Base-by-base conservation (phyloP, 192 early-diverging fungal genomes). In the Coemansia biformis region DNA sequence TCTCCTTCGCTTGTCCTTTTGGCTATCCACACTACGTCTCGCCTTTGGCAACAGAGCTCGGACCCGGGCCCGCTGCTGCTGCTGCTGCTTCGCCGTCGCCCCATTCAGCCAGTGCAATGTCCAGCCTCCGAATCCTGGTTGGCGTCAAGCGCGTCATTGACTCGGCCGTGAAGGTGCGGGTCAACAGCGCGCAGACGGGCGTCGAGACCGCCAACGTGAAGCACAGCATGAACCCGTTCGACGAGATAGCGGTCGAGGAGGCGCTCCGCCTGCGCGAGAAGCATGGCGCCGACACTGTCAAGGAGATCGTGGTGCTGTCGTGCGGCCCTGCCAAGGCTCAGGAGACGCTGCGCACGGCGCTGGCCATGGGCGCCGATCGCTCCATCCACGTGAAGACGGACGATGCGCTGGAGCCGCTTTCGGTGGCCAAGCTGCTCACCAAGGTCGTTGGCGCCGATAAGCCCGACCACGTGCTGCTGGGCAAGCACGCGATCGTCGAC, bases 401-500 rank as follows among this genome's bases (percentile, higher is more conserved):
- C 48, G 86, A 86, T 9, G 78, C 70, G 5, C 79, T 96, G 35
- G 86, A 96, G 78, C 93, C 94, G 31, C 59, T 88, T 26, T 79
- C 76, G 54, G 90, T 99, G 22, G 96, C 96, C 46, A 96, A 99
- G 79, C 59, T 93, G 44, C 71, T 99, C 74, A 87, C 83, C 80
- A 91, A 89, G 43, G 73, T 91, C 24, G 79, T 86, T 22, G 86
- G 84, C 18, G 87, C 90, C 77, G 87, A 93, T 68, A 91, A 94
- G 76, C 88, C 93, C 23, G 84, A 93, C 57, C 65, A 96, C 18
- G 88, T 99, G 14, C 88, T 99, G 43, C 75, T 99, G 43, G 96
- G 96, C 42, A 99, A 99, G 79, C 96, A 99, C 79, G 93, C 93
- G 29, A 99, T 99, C 59, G 96, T 96, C 78, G 96, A 99, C 66